Percentiles rank a stretch among this genome's conserved stretches.
These are phyloP conservation scores for Pseudofabraea citricarpa DNA, from an alignment of 2,329 filamentous ascomycete genomes.

Conservation along the genomic window DNA sequence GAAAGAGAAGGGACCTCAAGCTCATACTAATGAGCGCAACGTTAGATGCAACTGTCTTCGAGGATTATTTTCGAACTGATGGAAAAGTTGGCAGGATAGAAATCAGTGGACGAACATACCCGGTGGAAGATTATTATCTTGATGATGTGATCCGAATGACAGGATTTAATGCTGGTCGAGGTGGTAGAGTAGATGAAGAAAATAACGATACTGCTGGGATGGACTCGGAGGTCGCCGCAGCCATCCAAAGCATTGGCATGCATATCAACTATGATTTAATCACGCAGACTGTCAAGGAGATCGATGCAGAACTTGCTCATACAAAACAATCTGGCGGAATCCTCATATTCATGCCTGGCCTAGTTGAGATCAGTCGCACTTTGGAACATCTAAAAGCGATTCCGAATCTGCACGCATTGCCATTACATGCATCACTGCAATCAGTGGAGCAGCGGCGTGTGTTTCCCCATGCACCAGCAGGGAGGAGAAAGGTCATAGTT, in stretches of 20 bases:
- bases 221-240: constrained; percentile 59
- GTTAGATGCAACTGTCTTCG: constrained; percentile 81
- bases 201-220: constrained; percentile 41
- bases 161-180: constrained; percentile 52
- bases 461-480: constrained; percentile 69
- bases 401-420: constrained; percentile 69
- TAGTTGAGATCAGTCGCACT: constrained; percentile 83
- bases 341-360: constrained; percentile 90
- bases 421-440: constrained; percentile 86
- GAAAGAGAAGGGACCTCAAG: constrained; percentile 71
- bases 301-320: constrained; percentile 68
- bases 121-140: constrained; percentile 84
- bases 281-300: constrained; percentile 70
- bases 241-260: constrained; percentile 69
- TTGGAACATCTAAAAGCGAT: constrained; percentile 63
- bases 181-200: constrained; percentile 31
- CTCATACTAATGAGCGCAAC: constrained; percentile 96
- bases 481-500: constrained; percentile 87
- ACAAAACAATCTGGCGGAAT: constrained; percentile 75
- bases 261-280: constrained; percentile 91
- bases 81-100: constrained; percentile 74
- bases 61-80: constrained; percentile 72
- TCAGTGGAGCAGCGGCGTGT: constrained; percentile 85
- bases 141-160: constrained; percentile 83
- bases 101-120: constrained; percentile 84